Conservation (phyloP, 129 eudicot species). For the Solidago caesia region DNA sequence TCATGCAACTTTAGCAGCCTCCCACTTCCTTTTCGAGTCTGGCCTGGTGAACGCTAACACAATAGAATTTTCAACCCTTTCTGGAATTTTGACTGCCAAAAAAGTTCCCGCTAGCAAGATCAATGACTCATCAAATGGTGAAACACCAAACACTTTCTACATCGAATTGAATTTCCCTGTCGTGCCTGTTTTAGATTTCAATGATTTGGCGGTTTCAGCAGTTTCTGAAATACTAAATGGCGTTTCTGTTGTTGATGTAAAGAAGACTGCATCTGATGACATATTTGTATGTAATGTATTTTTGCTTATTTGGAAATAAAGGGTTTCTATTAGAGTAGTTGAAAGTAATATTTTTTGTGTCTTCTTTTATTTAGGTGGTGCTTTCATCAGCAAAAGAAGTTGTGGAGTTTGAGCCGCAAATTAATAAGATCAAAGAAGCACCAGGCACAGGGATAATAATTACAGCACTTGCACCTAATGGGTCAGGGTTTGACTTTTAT, state of each 20-base stretch:
- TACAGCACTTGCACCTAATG: slow-evolving; percentile 58
- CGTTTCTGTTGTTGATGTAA: slow-evolving; percentile 54
- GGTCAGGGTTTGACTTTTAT: slow-evolving; percentile 73
- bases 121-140: slow-evolving; percentile 34
- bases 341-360: background rate
- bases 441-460: slow-evolving; percentile 60
- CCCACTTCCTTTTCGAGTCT: slow-evolving; percentile 56
- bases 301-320: background rate
- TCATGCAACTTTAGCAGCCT: slow-evolving; percentile 89
- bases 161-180: slow-evolving; percentile 83
- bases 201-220: slow-evolving; percentile 34
- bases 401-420: slow-evolving; percentile 49
- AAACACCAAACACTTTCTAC: slow-evolving; percentile 26
- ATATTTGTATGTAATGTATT: slow-evolving; percentile 51
- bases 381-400: slow-evolving; percentile 60
- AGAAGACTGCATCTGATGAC: slow-evolving; percentile 49
- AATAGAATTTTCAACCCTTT: slow-evolving; percentile 72
- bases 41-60: slow-evolving; percentile 50
- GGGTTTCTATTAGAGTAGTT: background rate
- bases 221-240: slow-evolving; percentile 56
- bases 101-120: slow-evolving; percentile 32
- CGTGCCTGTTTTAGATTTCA: slow-evolving; percentile 42
- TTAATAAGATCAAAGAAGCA: slow-evolving; percentile 52
- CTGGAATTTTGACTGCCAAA: slow-evolving; percentile 72
- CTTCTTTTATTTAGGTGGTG: slow-evolving; percentile 48